phyloP scores from a whole-genome alignment of 2,329 filamentous ascomycete genomes.

The Diplodia corticola region DNA sequence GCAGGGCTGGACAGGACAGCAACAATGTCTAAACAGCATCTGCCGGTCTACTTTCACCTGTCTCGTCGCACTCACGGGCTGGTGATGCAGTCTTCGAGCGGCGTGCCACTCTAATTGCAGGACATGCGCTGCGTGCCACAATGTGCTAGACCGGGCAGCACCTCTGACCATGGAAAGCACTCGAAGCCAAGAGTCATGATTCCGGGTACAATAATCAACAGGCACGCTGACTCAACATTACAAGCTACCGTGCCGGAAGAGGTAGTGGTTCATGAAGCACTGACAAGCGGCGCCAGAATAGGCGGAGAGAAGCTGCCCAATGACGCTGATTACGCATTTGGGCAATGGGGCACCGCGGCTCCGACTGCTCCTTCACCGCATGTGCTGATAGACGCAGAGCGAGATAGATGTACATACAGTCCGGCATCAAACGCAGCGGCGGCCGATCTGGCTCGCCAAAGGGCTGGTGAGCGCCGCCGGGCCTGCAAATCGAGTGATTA shows the following conservation, averaged over 20 bases:
- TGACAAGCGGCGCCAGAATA: not conserved
- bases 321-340: not conserved
- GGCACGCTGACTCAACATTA: not conserved
- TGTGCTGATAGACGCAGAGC: not conserved
- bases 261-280: not conserved
- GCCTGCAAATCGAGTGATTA: constrained; percentile 19
- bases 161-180: not conserved
- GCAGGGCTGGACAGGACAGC: constrained; percentile 9
- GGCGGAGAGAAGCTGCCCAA: not conserved
- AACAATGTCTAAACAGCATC: no score
- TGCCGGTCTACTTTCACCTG: not conserved
- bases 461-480: constrained; percentile 7
- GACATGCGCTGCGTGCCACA: not conserved
- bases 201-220: no score
- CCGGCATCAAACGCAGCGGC: constrained; percentile 3
- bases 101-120: not conserved
- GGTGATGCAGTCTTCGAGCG: not conserved
- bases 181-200: not conserved
- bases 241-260: not conserved
- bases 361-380: not conserved
- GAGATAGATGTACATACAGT: not conserved
- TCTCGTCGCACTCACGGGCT: not conserved
- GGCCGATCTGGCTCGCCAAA: constrained; percentile 16
- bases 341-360: not conserved
- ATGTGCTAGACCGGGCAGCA: not conserved